These are phyloP conservation scores for Leucoagaricus sp. DNA, from an alignment of 1,284 basidiomycete genomes.

Conservation along the genomic window DNA sequence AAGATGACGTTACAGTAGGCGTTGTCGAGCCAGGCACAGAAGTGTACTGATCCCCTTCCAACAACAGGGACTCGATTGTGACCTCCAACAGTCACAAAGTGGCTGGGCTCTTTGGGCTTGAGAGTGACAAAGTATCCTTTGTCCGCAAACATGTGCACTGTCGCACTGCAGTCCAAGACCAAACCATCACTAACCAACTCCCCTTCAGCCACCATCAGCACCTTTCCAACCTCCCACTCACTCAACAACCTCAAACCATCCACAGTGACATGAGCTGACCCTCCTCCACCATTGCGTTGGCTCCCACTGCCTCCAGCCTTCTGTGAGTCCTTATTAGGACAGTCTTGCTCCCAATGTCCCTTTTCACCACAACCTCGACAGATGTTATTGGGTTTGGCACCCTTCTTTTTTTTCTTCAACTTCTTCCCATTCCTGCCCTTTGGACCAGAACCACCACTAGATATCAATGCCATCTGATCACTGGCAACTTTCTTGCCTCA, in stretches of 20 bases:
- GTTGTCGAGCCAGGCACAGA: not conserved
- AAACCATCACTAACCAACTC: not conserved
- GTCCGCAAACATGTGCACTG: not conserved
- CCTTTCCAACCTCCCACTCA: not conserved
- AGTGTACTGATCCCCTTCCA: slow-evolving; percentile 10
- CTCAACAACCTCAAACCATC: not conserved
- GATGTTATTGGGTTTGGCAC: not conserved
- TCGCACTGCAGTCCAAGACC: not conserved
- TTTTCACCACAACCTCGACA: not conserved
- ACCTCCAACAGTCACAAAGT: slow-evolving; percentile 14
- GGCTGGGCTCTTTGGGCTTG: not conserved
- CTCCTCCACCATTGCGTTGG: too few relatives aligned
- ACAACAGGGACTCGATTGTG: slow-evolving; percentile 6
- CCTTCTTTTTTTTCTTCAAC: not conserved
- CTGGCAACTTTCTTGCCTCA: not conserved
- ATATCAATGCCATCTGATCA: not conserved
- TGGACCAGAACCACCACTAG: not conserved
- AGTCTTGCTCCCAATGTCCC: too few relatives aligned
- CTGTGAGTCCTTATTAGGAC: too few relatives aligned
- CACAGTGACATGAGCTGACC: not conserved
- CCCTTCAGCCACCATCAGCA: not conserved
- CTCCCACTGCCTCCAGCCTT: not conserved
- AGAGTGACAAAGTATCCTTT: not conserved
- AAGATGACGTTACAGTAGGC: not conserved
- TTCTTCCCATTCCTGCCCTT: not conserved